Conservation (phyloP, 164 flowering plant genomes). For the Magnolia officinalis region DNA sequence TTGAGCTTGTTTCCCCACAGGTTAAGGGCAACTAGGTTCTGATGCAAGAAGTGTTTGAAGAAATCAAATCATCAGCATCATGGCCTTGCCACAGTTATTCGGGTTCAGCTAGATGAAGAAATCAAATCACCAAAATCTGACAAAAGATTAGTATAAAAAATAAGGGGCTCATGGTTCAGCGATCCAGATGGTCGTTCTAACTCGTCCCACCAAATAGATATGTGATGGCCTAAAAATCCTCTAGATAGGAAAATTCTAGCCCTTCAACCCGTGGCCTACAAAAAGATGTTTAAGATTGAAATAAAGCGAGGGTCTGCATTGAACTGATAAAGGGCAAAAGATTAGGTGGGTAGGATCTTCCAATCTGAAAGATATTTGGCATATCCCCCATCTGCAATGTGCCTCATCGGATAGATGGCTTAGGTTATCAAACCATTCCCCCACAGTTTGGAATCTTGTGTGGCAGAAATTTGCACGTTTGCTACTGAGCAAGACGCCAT, state of each 20-base stretch:
- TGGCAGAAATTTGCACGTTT: no score
- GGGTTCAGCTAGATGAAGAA: neutral
- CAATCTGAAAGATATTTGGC: no score
- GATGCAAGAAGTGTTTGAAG: conserved; percentile 12
- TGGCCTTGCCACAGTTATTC: neutral
- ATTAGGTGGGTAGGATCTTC: no score
- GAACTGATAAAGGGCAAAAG: neutral
- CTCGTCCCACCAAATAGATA: neutral
- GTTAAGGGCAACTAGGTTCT: conserved; percentile 84
- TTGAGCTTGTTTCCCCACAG: conserved; percentile 74
- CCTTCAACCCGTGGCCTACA: neutral
- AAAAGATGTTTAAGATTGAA: neutral
- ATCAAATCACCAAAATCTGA: neutral
- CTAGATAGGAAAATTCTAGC: neutral
- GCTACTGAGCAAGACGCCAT: no score
- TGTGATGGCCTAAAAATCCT: neutral
- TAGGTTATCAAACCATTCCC: no score
- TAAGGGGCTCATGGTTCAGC: neutral
- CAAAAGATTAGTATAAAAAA: neutral
- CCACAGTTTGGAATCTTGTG: no score
- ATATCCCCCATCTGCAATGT: no score
- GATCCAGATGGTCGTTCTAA: neutral
- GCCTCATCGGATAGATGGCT: no score
- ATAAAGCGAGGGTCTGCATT: neutral
- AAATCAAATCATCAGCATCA: neutral